phyloP scores from a whole-genome alignment of 768 basidiomycete genomes.

The Mycena crocata region DNA sequence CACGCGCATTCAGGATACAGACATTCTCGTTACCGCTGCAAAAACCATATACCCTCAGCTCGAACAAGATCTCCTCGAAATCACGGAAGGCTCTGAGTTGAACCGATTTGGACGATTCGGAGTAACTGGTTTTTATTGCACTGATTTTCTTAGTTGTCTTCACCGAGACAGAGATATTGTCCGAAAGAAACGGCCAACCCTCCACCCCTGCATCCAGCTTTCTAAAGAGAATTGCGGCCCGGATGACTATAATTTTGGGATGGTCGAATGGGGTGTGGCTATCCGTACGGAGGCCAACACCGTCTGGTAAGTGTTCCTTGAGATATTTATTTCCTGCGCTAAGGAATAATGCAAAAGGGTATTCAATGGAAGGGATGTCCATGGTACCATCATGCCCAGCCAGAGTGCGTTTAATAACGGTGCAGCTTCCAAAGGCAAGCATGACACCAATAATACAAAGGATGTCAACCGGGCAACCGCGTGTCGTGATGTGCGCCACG shows the following conservation, averaged over 20 bases:
- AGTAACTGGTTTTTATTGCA: background rate
- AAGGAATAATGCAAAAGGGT: background rate
- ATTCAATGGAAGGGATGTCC: background rate
- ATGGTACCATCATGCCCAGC: no score
- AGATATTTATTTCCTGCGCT: no score
- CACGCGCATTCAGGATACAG: background rate
- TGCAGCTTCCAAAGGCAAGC: background rate
- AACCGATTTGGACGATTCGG: background rate
- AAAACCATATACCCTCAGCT: background rate
- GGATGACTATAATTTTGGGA: background rate
- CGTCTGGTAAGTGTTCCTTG: conserved; percentile 7
- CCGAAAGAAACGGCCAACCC: background rate
- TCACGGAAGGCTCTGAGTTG: background rate
- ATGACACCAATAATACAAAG: background rate
- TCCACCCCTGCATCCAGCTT: no score
- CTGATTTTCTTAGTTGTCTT: background rate
- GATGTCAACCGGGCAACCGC: background rate
- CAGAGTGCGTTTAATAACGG: background rate
- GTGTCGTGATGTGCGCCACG: background rate
- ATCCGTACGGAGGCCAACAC: background rate
- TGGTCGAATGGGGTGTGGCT: background rate
- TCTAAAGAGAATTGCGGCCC: background rate
- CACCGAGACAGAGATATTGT: background rate
- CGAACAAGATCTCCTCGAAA: background rate
- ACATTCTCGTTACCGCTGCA: background rate